Evolutionary conservation across 2,329 filamentous ascomycete genomes (phyloP).

Genomic region (Colletotrichum lini): DNA sequence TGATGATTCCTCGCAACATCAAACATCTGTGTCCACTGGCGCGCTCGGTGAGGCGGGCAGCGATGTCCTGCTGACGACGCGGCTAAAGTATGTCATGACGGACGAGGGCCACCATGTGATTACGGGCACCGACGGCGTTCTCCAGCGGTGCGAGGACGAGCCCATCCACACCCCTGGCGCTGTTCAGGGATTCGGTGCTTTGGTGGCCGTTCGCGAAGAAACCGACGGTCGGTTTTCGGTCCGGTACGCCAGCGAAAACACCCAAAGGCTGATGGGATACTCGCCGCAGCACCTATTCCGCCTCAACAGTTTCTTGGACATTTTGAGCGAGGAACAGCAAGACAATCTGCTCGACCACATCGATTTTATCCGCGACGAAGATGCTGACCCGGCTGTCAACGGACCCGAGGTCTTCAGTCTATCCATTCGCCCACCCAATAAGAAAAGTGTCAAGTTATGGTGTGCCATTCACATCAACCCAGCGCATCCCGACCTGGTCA

Average conservation of each 20-base stretch:
- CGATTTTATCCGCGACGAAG: slow-evolving; percentile 89
- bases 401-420: slow-evolving; percentile 91
- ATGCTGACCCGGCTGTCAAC: slow-evolving; percentile 79
- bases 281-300: slow-evolving; percentile 82
- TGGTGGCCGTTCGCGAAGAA: slow-evolving; percentile 82
- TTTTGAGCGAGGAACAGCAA: slow-evolving; percentile 85
- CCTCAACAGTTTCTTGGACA: slow-evolving; percentile 83
- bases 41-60: slow-evolving; percentile 8
- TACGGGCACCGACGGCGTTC: slow-evolving; percentile 79
- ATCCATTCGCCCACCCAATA: slow-evolving; percentile 73
- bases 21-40: not conserved
- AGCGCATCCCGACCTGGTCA: slow-evolving; percentile 77
- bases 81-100: slow-evolving; percentile 84
- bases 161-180: slow-evolving; percentile 91
- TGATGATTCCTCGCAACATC: slow-evolving; percentile 22
- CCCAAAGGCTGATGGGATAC: slow-evolving; percentile 80
- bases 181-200: slow-evolving; percentile 83
- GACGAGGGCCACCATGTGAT: slow-evolving; percentile 86
- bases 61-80: slow-evolving; percentile 70
- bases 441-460: slow-evolving; percentile 80
- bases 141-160: slow-evolving; percentile 91
- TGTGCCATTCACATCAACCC: slow-evolving; percentile 86
- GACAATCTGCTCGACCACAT: slow-evolving; percentile 89
- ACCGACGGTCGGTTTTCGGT: slow-evolving; percentile 77
- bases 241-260: slow-evolving; percentile 86